A percentile compares a stretch with the other conserved stretches of the same genome.
phyloP scores from a whole-genome alignment of 2,329 filamentous ascomycete genomes.

The Pseudonectria buxi region DNA sequence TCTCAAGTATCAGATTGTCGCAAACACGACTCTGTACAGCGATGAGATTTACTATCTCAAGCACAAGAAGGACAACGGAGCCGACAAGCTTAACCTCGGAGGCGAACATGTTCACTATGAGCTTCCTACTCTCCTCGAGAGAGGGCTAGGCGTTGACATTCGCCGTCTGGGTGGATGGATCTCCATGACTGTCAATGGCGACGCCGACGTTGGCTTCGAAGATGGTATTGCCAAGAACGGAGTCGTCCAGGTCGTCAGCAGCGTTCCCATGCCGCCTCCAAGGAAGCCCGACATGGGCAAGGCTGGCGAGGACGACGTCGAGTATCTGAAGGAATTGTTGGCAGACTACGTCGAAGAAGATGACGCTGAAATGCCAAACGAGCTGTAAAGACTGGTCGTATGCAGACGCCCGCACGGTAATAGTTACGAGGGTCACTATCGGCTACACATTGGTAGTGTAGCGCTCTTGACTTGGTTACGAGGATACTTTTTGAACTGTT shows the following conservation, averaged over 20 bases:
- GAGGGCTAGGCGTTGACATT: conserved; percentile 65
- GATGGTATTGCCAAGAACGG: conserved; percentile 73
- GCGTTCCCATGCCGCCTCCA: conserved; percentile 71
- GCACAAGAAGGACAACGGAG: conserved; percentile 16
- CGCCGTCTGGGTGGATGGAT: conserved; percentile 60
- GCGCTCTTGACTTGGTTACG: too few species aligned
- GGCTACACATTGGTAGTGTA: too few species aligned
- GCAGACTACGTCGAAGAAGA: conserved; percentile 18
- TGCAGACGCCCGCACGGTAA: too few species aligned
- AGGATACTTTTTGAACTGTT: too few species aligned
- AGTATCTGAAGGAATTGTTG: conserved; percentile 25
- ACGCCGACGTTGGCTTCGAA: conserved; percentile 54
- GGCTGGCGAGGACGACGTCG: conserved; percentile 11
- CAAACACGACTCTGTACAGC: conserved; percentile 71
- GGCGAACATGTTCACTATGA: conserved; percentile 50
- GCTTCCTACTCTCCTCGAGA: conserved; percentile 64
- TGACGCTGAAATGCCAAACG: too few species aligned
- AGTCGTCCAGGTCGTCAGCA: conserved; percentile 69
- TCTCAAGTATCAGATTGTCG: conserved; percentile 70
- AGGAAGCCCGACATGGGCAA: conserved; percentile 20
- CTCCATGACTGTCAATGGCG: conserved; percentile 69
- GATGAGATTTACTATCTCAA: conserved; percentile 63
- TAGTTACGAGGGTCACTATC: too few species aligned
- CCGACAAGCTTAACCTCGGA: conserved; percentile 23
- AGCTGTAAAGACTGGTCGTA: background rate